Conservation (phyloP, 1,139 yeast genomes). For the Kurtzmaniella quercitrusa region DNA sequence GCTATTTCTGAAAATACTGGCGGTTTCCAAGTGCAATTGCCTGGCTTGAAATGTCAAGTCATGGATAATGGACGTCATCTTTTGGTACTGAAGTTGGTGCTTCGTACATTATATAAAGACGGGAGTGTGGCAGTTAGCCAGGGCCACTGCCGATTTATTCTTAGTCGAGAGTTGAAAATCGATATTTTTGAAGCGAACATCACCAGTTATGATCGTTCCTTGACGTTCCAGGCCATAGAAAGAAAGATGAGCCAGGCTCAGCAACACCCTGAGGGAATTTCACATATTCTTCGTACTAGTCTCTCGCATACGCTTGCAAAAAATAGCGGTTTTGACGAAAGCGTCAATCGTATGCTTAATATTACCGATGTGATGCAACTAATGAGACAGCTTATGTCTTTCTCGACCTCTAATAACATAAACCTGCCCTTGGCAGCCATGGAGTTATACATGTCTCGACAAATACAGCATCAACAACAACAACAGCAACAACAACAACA, state of each 20-base stretch:
- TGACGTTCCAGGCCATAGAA: constrained; percentile 25
- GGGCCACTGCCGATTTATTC: constrained; percentile 56
- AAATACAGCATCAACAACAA: constrained; percentile 16
- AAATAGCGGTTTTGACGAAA: constrained; percentile 59
- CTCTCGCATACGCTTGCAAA: constrained; percentile 22
- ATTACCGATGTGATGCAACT: constrained; percentile 74
- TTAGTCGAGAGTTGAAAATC: constrained; percentile 59
- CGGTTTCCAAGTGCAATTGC: constrained; percentile 55
- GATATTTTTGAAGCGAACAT: constrained; percentile 69
- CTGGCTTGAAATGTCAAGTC: constrained; percentile 64
- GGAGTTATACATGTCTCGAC: constrained; percentile 44
- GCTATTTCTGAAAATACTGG: constrained; percentile 49
- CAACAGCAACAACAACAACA: constrained; percentile 6
- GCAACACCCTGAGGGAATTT: constrained; percentile 18
- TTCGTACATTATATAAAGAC: constrained; percentile 58
- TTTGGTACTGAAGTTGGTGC: constrained; percentile 53
- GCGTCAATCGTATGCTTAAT: constrained; percentile 66
- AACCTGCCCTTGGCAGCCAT: constrained; percentile 58
- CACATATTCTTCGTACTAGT: constrained; percentile 19
- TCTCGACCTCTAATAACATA: constrained; percentile 40
- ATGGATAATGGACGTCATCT: constrained; percentile 63
- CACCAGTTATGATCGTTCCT: constrained; percentile 24
- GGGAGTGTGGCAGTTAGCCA: constrained; percentile 64
- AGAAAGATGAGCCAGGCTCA: constrained; percentile 18
- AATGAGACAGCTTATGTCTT: constrained; percentile 60